Base-by-base conservation (phyloP, 2,329 filamentous ascomycete species). In the Cladophialophora yegresii region DNA sequence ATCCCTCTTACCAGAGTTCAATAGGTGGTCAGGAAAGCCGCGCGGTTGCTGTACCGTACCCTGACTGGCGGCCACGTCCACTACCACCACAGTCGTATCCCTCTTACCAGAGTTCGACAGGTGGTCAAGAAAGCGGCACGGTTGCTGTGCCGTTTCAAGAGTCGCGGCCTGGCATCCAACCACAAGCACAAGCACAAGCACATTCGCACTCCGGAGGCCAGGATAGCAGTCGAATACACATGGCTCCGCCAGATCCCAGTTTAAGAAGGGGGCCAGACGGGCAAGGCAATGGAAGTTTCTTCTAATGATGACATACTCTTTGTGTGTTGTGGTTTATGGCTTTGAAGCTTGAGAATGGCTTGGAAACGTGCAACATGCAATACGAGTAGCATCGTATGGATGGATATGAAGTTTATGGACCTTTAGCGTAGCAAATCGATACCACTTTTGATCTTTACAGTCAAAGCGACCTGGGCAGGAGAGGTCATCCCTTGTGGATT, bases 81-180 rank as follows among this genome's bases (percentile, higher is more conserved):
- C 60, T 30, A 23, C 23, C 23, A 9, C 63, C 59, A 13, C 58
- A 43, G 45, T 8, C 32, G 12, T 53, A 54, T 23, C 54, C n/a
- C 33, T 59, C 32, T 30, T 63, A 62, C 32, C 58, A 40, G 7
- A 54, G 26, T 10, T 62, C 57, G 33, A 54, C 22, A 28, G 47
- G 57, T 20, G 50, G 64, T 23, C 64, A 66, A 26, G 64, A 66
- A 20, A 66, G 51, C 36, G 58, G 61, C 47, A 54, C 58, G 13
- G 45, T 54, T 1, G 16, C 51, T 8, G 22, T 56, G 4, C 61
- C 64, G 26, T 63, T 63, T 22, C 61, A 61, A 10, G 63, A 54
- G 9, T 47, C 60, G 22, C 56, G 26, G 7, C n/a, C 50, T 45
- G 33, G 32, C 22, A 40, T 23, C 30, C 54, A 45, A n/a, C n/a